These are phyloP conservation scores for Aspergillus arachidicola DNA, from an alignment of 2,329 filamentous ascomycete genomes.

Conservation along the genomic window DNA sequence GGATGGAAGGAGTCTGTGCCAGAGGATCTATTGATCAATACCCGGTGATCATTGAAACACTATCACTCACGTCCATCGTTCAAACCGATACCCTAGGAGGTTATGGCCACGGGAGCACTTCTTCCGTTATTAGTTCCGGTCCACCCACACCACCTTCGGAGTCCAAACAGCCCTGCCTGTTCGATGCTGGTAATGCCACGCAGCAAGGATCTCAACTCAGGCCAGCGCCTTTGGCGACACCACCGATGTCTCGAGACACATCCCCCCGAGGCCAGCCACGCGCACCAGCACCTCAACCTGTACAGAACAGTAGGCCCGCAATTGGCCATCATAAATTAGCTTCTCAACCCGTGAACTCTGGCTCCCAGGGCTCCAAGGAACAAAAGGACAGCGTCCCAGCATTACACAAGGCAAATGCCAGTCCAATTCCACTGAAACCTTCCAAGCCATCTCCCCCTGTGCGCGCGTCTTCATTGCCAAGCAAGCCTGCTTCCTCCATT, in stretches of 20 bases:
- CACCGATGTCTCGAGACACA: conserved; percentile 7
- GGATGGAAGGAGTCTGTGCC: conserved; percentile 34
- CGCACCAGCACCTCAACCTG: not conserved
- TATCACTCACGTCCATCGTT: conserved; percentile 18
- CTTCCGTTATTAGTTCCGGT: conserved; percentile 31
- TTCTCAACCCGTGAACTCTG: not conserved
- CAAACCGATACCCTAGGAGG: conserved; percentile 19
- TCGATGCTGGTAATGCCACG: conserved; percentile 11
- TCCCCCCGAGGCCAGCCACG: conserved; percentile 2
- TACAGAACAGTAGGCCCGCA: not conserved
- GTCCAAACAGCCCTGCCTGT: conserved; percentile 21
- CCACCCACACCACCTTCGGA: conserved; percentile 29
- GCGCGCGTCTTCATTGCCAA: not conserved
- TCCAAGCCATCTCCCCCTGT: not conserved
- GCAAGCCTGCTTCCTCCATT: not conserved
- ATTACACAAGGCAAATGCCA: not conserved
- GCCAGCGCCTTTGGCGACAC: conserved; percentile 6
- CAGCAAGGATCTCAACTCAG: not conserved
- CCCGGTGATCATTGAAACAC: conserved; percentile 43
- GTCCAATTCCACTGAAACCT: not conserved
- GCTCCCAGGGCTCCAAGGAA: not conserved
- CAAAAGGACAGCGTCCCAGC: conserved; percentile 1
- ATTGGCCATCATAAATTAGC: not conserved
- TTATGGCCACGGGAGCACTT: conserved; percentile 22
- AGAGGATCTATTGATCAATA: conserved; percentile 49